phyloP scores from a whole-genome alignment of 768 basidiomycete genomes.

The Vararia minispora region DNA sequence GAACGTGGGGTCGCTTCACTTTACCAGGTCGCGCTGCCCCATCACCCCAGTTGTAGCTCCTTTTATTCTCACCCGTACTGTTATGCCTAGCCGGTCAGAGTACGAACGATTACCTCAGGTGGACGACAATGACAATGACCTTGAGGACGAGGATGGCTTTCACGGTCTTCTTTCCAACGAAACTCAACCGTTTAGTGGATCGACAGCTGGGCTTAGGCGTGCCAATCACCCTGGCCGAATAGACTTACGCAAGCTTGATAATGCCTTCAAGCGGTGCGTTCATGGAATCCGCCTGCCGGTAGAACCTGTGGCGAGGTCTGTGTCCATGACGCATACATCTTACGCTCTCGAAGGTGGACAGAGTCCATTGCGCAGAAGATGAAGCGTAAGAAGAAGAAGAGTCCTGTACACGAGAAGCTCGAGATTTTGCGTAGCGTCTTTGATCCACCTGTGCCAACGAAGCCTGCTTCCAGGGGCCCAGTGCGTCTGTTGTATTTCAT shows the following conservation, averaged over 20 bases:
- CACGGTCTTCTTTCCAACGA: conserved; percentile 18
- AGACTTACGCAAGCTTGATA: conserved; percentile 70
- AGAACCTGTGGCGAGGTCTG: background rate
- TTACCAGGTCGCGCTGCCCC: too few species aligned
- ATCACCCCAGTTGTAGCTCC: background rate
- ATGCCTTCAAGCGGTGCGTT: conserved; percentile 67
- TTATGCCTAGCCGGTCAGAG: conserved; percentile 33
- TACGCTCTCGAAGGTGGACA: conserved; percentile 50
- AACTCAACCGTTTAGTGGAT: conserved; percentile 9
- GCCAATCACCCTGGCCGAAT: conserved; percentile 47
- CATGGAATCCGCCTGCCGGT: background rate
- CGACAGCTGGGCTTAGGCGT: conserved; percentile 18
- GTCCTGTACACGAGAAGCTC: conserved; percentile 45
- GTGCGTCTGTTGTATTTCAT: conserved; percentile 20
- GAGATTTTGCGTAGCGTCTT: conserved; percentile 77
- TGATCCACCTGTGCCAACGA: conserved; percentile 42
- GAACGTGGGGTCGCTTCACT: too few species aligned
- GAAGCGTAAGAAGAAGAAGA: conserved; percentile 64
- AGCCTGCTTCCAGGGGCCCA: conserved; percentile 22
- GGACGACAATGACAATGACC: conserved; percentile 29
- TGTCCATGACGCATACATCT: background rate
- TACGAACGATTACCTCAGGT: conserved; percentile 37
- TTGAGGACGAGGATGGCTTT: conserved; percentile 24
- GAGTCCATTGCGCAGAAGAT: conserved; percentile 80
- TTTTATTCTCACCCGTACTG: background rate